Base-by-base conservation (phyloP, 257 asterid species). In the Buddleja alternifolia region DNA sequence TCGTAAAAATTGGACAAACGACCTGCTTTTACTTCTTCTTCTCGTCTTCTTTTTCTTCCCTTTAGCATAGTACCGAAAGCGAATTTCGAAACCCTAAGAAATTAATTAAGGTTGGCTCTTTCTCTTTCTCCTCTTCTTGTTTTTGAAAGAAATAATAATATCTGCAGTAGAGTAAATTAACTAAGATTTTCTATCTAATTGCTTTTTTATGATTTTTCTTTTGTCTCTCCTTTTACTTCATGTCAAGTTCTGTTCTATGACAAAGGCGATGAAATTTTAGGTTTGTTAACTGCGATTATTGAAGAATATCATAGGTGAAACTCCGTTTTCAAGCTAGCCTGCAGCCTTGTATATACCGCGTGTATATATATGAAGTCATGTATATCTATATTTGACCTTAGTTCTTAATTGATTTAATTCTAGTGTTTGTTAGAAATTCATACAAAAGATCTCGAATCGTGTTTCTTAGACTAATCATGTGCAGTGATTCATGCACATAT, bases 31-130 rank as follows among this genome's bases (percentile, higher is more conserved):
- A 48, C 62, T 58, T 57, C 45, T 60, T 68, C 60, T 78, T 55
- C 42, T 74, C 71, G 83, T 82, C 81, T 57, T 81, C 72, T 19
- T n/a, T n/a, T n/a, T 67, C 34, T 66, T 58, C 76, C 59, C 83
- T 70, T 79, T 60, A 62, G 60, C 71, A 39, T 34, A 34, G 51
- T 60, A 36, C 48, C 42, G 6, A 32, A 24, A 75, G 37, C 11
- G 10, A 57, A 60, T 32, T 48, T 37, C 62, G 8, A 54, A 78
- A 82, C 80, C 73, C 80, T 75, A 75, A 60, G 1, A 25, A 29
- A 29, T 60, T 44, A 65, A 61, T 29, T 21, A 72, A 78, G 77
- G 75, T 77, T 56, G 8, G 69, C 24, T 29, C 2, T 5, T 54
- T 24, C 25, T 39, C 25, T n/a, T 56, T 64, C 15, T 7, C 52